Percentiles rank a stretch among this genome's conserved stretches.
Conservation (phyloP, 345 rosid species). For the Murraya koenigii region DNA sequence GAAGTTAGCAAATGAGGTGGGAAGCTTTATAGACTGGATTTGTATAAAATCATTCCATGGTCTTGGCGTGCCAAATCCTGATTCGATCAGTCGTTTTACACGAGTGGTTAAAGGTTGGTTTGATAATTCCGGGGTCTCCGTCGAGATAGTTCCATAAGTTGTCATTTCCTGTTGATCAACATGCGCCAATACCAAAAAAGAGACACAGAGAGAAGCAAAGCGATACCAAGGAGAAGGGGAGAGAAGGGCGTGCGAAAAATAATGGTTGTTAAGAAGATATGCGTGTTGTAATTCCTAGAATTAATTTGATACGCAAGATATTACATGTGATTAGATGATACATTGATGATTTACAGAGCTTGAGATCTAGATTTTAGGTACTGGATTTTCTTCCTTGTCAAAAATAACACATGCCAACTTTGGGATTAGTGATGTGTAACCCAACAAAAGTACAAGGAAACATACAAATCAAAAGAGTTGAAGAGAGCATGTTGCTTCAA, state of each 20-base stretch:
- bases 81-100: too few relatives aligned
- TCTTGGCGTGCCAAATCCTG: conserved; percentile 23
- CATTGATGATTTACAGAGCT: neutral
- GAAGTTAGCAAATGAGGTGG: conserved; percentile 26
- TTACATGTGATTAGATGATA: neutral
- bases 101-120: too few relatives aligned
- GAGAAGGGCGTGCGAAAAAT: too few relatives aligned
- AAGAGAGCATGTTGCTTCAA: too few relatives aligned
- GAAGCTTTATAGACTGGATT: conserved; percentile 36
- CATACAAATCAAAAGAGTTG: too few relatives aligned
- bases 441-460: neutral
- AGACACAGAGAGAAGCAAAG: neutral
- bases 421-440: neutral
- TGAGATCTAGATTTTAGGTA: neutral
- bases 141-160: too few relatives aligned
- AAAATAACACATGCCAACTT: neutral
- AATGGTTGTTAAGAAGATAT: neutral
- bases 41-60: conserved; percentile 62
- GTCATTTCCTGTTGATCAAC: too few relatives aligned
- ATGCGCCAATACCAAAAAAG: neutral
- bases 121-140: too few relatives aligned
- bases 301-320: neutral
- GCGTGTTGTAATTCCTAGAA: neutral
- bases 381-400: neutral
- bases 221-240: too few relatives aligned